A percentile compares a stretch with the other conserved stretches of the same genome.
Evolutionary conservation across 495 filamentous ascomycete genomes (phyloP).

Genomic region (Jackrogersella multiformis): DNA sequence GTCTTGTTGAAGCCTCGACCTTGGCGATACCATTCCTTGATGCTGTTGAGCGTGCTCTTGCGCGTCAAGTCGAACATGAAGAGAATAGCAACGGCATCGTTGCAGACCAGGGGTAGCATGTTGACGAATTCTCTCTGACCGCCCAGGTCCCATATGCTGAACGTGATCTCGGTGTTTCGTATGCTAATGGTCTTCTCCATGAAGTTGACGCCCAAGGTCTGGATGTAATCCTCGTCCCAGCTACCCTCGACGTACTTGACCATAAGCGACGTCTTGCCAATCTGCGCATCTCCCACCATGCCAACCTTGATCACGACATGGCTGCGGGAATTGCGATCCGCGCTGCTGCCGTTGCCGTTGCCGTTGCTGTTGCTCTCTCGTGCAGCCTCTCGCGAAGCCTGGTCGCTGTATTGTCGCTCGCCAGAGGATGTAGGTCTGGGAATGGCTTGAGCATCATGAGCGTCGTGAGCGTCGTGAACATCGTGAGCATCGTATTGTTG

Average conservation of each 20-base stretch:
- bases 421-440: conserved; percentile 61
- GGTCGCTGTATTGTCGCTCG: conserved; percentile 34
- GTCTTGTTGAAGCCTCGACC: conserved; percentile 99
- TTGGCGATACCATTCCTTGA: conserved; percentile 99
- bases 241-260: conserved; percentile 99
- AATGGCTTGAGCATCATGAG: conserved; percentile 50
- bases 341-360: conserved; percentile 25
- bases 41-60: conserved; percentile 97
- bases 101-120: conserved; percentile 98
- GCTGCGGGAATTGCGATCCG: conserved; percentile 68
- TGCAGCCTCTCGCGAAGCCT: conserved; percentile 47
- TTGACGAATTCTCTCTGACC: conserved; percentile 99
- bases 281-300: conserved; percentile 99
- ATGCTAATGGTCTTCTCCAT: conserved; percentile 99
- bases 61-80: conserved; percentile 99
- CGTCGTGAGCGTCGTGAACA: too few species aligned
- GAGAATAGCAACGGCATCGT: conserved; percentile 96
- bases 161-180: conserved; percentile 99
- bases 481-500: conserved; percentile 48
- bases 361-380: conserved; percentile 23
- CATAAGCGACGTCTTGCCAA: conserved; percentile 98
- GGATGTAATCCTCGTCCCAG: conserved; percentile 99
- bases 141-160: conserved; percentile 98
- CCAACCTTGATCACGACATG: conserved; percentile 99
- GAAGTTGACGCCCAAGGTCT: conserved; percentile 98